phyloP scores from a whole-genome alignment of 441 rosid species.

The Biscutella laevigata region DNA sequence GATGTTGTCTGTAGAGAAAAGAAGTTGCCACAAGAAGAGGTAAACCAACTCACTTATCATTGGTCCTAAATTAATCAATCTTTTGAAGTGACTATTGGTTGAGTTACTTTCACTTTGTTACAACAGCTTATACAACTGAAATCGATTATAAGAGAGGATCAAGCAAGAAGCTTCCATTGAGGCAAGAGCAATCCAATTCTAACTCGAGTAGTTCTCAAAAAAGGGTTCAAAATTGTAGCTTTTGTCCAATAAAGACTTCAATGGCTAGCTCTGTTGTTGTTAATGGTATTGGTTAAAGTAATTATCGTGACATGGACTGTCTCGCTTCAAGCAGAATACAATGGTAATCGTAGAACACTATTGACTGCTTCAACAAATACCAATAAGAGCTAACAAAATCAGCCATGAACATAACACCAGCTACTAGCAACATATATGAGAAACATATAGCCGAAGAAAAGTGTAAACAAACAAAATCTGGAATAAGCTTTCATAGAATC shows the following conservation, averaged over 20 bases:
- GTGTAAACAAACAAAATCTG: conserved; percentile 5
- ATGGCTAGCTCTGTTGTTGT: neutral
- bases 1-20: conserved; percentile 60
- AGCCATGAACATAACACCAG: too few species aligned
- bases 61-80: neutral
- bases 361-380: too few species aligned
- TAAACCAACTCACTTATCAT: conserved; percentile 12
- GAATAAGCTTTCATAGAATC: conserved; percentile 2
- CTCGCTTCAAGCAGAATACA: neutral
- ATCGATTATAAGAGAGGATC: conserved; percentile 4
- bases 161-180: neutral
- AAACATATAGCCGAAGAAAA: too few species aligned
- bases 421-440: too few species aligned
- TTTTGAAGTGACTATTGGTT: neutral
- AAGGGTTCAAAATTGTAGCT: neutral
- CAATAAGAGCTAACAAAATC: too few species aligned
- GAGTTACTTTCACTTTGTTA: neutral
- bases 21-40: conserved; percentile 76
- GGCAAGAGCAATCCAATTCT: neutral
- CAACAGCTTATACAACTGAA: conserved; percentile 20
- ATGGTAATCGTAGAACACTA: neutral
- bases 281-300: neutral
- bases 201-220: neutral
- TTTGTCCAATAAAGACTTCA: neutral
- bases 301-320: neutral